Base-by-base conservation (phyloP, 2,329 filamentous ascomycete genomes). In the Aspergillus hortae region DNA sequence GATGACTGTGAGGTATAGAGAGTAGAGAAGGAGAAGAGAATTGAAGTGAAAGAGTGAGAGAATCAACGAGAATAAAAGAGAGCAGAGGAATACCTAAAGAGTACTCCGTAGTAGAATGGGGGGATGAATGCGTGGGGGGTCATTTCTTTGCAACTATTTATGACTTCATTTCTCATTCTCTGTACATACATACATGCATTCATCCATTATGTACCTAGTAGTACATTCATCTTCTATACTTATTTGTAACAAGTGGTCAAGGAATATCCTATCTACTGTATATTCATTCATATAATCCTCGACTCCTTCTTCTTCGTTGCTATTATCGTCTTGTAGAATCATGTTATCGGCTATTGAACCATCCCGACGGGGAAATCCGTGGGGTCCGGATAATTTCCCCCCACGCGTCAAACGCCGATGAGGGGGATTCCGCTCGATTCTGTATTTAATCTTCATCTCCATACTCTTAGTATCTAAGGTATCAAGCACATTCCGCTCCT, bases 341-440 rank as follows among this genome's bases (percentile, higher is more conserved):
- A 27, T 10, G 2, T 9, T 30, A 41, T 57, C 60, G 59, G 60
- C 49, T 56, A 61, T 57, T 60, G 55, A 57, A 30, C 27, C 27
- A 9, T 30, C 27, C 27, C 27, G 10, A 30, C 10, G 27, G 9
- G 27, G 27, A 30, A 30, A 30, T 30, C 27, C 27, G 27, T 30
- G 27, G 27, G 27, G 27, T 30, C 27, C 27, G 27, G 27, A 30
- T 30, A 30, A 30, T 30, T 30, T 30, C 27, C 27, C 27, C 27
- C 27, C 27, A 30, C 27, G 27, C 44, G 41, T 55, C 55, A 57
- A 57, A 42, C 36, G 33, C 55, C 52, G 50, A 55, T 48, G 46
- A 60, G 63, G 62, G 63, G 54, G 44, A 57, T 51, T 40, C 36
- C n/a, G 49, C 61, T 62, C 2, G 27, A 30, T 1, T 30, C 27